phyloP scores from a whole-genome alignment of 2,329 filamentous ascomycete species.

The Verticillium nonalfalfae region DNA sequence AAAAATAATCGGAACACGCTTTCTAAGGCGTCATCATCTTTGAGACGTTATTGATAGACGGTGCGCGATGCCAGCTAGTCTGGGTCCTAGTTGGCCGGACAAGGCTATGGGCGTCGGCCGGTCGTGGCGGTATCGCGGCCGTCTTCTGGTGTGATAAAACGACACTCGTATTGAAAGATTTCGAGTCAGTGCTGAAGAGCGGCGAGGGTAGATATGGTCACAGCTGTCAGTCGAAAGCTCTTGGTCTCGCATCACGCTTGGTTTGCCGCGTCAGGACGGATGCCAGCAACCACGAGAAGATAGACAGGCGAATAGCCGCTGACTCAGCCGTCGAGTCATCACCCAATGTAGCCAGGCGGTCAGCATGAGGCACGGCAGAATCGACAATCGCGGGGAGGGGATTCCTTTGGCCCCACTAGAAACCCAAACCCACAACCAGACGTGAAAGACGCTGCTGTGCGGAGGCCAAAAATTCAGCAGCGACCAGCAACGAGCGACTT shows the following conservation, averaged over 20 bases:
- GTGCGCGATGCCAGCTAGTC: neutral
- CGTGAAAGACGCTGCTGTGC: neutral
- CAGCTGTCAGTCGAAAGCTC: neutral
- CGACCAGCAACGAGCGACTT: slow-evolving; percentile 9
- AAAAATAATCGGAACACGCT: neutral
- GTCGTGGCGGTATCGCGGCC: too few species aligned
- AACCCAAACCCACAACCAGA: slow-evolving; percentile 33
- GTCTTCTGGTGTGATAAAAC: too few species aligned
- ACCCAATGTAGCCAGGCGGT: neutral
- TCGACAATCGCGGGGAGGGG: slow-evolving; percentile 1
- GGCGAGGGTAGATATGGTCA: neutral
- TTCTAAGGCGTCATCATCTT: neutral
- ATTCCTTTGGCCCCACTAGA: slow-evolving; percentile 22
- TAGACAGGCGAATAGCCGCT: neutral
- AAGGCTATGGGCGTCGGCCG: too few species aligned
- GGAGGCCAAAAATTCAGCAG: slow-evolving; percentile 12
- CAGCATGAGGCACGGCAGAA: neutral
- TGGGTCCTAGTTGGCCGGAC: neutral
- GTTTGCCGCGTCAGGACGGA: neutral
- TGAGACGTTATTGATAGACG: neutral
- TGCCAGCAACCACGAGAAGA: neutral
- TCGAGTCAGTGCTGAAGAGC: neutral
- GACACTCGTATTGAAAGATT: neutral
- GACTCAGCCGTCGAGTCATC: neutral
- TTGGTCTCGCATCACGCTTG: neutral